Evolutionary conservation across 805 yeast species (phyloP), one percentile per base, ranked within the genome.

Genomic region (Starmera quercuum): DNA sequence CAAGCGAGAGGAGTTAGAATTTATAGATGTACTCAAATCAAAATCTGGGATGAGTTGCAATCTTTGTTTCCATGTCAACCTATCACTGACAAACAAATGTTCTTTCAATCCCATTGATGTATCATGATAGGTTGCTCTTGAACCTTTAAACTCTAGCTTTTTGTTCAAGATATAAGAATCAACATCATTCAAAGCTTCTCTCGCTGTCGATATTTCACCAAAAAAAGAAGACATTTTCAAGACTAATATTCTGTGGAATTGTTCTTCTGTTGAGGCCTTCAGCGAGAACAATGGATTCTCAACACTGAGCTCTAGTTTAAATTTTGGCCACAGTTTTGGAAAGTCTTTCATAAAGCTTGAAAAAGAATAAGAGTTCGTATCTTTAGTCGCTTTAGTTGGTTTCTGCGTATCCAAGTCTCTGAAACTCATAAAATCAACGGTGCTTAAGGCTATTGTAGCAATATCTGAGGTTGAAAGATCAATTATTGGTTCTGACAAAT

Each of bases 381-480:
- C 11, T 8, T 6, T 4, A 11, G 14, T 5, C 16, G 3, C 14
- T 13, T 9, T 11, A 12, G 4, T 15, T 28, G 32, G 38, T 7
- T 33, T 38, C 19, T 17, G 32, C 26, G 34, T 32, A 13, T 8
- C 16, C 2, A 11, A 12, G 10, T n/a, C 9, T 18, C n/a, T 32
- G 26, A 20, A 41, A 43, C 9, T 37, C 23, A 44, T 14, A 29
- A 40, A 51, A 19, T 49, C 46, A 10, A 51, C 14, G 2, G 39
- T 45, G 34, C 49, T 42, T 28, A 41, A 32, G 1, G 60, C 49
- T 22, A 62, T 47, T 14, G 62, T 49, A 1, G 66, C 58, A 3
- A 66, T 42, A 31, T 67, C 63, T 10, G 54, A 54, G 5, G 66
- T 54, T 20, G 68, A 62, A 17, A 67, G 44, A 41, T 71, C 76